Percentiles rank a stretch among this genome's conserved stretches.
phyloP scores from a whole-genome alignment of 768 basidiomycete genomes.

The Boletellus sp. region DNA sequence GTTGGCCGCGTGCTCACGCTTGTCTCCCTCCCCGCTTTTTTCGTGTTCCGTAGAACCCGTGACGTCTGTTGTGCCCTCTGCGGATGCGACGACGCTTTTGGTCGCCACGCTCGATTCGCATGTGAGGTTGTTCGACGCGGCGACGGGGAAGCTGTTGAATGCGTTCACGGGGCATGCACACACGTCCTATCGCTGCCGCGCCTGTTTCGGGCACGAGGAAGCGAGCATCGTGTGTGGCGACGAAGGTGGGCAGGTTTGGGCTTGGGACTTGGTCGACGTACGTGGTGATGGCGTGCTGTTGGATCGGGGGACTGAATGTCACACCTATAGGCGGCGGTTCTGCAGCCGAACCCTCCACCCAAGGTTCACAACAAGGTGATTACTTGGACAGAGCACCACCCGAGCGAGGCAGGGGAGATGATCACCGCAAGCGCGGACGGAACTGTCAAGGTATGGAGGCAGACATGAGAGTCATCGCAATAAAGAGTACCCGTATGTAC shows the following conservation, averaged over 20 bases:
- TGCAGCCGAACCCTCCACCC: slow-evolving; percentile 71
- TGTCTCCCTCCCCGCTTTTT: too few species aligned
- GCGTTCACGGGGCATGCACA: slow-evolving; percentile 78
- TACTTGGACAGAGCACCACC: slow-evolving; percentile 91
- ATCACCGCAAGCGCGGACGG: slow-evolving; percentile 90
- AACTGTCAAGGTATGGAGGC: slow-evolving; percentile 84
- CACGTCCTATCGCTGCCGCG: slow-evolving; percentile 71
- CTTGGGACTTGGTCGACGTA: slow-evolving; percentile 92
- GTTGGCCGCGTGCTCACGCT: neutral
- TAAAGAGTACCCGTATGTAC: neutral
- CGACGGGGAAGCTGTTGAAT: slow-evolving; percentile 80
- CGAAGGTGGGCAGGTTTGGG: slow-evolving; percentile 85
- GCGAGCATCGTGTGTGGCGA: slow-evolving; percentile 83
- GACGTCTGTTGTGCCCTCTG: slow-evolving; percentile 75
- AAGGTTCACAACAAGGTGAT: slow-evolving; percentile 80
- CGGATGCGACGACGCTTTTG: slow-evolving; percentile 76
- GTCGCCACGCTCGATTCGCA: slow-evolving; percentile 82
- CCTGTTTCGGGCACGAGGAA: slow-evolving; percentile 82
- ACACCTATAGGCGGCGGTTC: slow-evolving; percentile 58
- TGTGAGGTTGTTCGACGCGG: slow-evolving; percentile 80
- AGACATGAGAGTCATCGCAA: slow-evolving; percentile 28
- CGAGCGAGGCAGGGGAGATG: slow-evolving; percentile 75
- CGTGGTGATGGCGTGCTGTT: slow-evolving; percentile 19
- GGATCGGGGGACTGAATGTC: slow-evolving; percentile 2
- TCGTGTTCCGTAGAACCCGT: slow-evolving; percentile 76